phyloP scores from a whole-genome alignment of 139 green algal genomes.

The Picochlorum sp. region DNA sequence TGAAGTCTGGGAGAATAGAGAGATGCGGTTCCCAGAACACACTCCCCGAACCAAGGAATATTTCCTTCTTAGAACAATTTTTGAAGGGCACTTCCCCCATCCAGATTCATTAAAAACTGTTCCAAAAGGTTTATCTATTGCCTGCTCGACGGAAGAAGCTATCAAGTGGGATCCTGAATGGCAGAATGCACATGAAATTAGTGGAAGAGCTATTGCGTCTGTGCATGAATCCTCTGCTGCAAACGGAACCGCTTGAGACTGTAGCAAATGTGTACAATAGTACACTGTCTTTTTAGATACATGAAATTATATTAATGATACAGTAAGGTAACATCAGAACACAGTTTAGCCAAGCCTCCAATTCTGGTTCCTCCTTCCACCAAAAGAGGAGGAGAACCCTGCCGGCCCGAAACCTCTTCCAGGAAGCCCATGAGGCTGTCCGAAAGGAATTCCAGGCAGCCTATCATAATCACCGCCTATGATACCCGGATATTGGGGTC shows the following conservation, averaged over 20 bases:
- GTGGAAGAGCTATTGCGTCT: conserved; percentile 45
- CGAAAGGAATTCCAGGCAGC: conserved; percentile 14
- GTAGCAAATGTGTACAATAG: no score
- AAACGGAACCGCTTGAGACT: not conserved
- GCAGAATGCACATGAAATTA: conserved; percentile 61
- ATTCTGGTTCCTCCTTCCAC: not conserved
- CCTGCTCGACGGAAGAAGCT: conserved; percentile 62
- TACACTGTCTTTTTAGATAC: no score
- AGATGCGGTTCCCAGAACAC: conserved; percentile 68
- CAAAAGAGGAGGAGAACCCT: not conserved
- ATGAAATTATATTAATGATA: not conserved
- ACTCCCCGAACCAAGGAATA: conserved; percentile 85
- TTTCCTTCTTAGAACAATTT: conserved; percentile 84
- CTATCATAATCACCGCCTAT: conserved; percentile 35
- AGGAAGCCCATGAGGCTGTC: not conserved
- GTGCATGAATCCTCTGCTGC: conserved; percentile 26
- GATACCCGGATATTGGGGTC: not conserved
- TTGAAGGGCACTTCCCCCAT: conserved; percentile 80
- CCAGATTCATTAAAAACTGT: conserved; percentile 52
- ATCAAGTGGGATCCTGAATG: conserved; percentile 56
- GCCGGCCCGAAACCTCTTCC: not conserved
- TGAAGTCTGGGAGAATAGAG: conserved; percentile 45
- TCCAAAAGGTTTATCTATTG: conserved; percentile 55
- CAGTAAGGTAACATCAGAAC: not conserved
- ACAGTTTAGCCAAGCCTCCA: not conserved